phyloP scores from a whole-genome alignment of 2,329 filamentous ascomycete species.

The Parafenestella ontariensis region DNA sequence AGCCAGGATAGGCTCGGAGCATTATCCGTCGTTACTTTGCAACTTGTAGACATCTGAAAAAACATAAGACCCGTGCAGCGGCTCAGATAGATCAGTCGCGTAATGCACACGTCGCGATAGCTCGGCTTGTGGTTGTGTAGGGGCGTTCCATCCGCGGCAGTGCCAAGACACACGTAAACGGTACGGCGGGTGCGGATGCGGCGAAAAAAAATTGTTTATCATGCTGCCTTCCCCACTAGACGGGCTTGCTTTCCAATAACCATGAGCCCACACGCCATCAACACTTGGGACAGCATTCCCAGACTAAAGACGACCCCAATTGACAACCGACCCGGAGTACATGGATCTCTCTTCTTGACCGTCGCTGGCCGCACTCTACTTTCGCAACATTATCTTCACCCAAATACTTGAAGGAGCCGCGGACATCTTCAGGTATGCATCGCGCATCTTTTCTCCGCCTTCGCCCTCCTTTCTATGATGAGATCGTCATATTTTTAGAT shows the following conservation, averaged over 20 bases:
- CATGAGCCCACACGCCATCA: slow-evolving; percentile 31
- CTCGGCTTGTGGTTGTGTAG: background rate
- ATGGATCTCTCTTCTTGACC: slow-evolving; percentile 14
- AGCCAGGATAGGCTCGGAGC: background rate
- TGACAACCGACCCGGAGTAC: background rate
- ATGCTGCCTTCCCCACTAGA: slow-evolving; percentile 29
- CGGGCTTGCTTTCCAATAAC: slow-evolving; percentile 34
- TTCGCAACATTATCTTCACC: slow-evolving; percentile 9
- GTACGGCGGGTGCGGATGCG: slow-evolving; percentile 8
- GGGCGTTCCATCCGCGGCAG: background rate
- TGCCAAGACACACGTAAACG: slow-evolving; percentile 13
- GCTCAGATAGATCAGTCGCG: no score
- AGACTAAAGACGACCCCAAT: slow-evolving; percentile 12
- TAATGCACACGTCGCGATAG: background rate
- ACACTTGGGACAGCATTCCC: slow-evolving; percentile 21
- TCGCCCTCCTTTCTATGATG: slow-evolving; percentile 35
- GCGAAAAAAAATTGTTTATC: slow-evolving; percentile 31
- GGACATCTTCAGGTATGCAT: slow-evolving; percentile 19
- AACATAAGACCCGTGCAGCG: no score
- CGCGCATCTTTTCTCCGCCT: background rate
- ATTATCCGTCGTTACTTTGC: no score
- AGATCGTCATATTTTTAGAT: slow-evolving; percentile 48
- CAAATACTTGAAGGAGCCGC: slow-evolving; percentile 9
- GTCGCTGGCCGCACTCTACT: slow-evolving; percentile 20
- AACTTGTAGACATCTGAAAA: no score